Conservation (phyloP, 805 yeast genomes). For the Peterozyma toletana region DNA sequence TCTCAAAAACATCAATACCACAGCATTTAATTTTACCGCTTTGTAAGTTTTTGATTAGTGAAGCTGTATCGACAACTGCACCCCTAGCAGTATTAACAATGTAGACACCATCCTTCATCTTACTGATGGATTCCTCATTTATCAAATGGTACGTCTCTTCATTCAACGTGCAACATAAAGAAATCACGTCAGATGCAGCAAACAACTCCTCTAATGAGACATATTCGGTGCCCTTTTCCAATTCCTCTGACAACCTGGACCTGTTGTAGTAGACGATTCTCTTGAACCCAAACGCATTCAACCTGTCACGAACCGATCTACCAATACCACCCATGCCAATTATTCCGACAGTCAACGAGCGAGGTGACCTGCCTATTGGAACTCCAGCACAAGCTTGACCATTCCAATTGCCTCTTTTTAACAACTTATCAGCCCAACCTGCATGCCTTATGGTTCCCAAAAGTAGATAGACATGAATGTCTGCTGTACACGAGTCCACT, state of each 20-base stretch:
- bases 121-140: conserved; percentile 32
- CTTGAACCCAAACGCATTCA: conserved; percentile 39
- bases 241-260: conserved; percentile 32
- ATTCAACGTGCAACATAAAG: conserved; percentile 46
- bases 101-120: conserved; percentile 47
- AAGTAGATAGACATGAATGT: too few species aligned
- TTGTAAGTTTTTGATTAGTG: conserved; percentile 37
- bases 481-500: too few species aligned
- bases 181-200: conserved; percentile 37
- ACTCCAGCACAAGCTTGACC: conserved; percentile 25
- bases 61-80: conserved; percentile 48
- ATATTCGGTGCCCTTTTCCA: conserved; percentile 35
- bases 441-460: conserved; percentile 28
- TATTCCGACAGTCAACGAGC: conserved; percentile 45
- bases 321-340: conserved; percentile 65
- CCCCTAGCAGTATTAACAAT: conserved; percentile 58
- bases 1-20: conserved; percentile 57
- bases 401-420: conserved; percentile 35
- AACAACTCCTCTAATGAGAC: conserved; percentile 42
- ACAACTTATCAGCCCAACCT: conserved; percentile 17
- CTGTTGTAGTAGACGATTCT: conserved; percentile 49
- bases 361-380: conserved; percentile 40
- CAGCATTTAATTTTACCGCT: conserved; percentile 43
- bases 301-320: conserved; percentile 44
- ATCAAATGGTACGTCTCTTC: conserved; percentile 43